Percentiles rank a stretch among this genome's conserved stretches.
Conservation (phyloP, 371 early-diverging fungal species). For the Mucor piriformis region DNA sequence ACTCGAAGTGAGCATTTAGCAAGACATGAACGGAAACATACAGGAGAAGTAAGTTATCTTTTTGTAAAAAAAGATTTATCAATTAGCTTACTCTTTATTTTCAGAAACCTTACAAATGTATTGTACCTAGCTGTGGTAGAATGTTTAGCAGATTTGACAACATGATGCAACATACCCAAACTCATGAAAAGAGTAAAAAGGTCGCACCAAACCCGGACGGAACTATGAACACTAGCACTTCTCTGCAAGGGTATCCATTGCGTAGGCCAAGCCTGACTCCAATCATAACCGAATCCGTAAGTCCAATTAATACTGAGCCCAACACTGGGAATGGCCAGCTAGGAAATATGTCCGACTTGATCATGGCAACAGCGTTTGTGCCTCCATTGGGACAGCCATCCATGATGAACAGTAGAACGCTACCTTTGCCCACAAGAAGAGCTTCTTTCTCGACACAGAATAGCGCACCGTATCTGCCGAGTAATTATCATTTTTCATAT, state of each 20-base stretch:
- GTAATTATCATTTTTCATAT: neutral
- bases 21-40: conserved; percentile 60
- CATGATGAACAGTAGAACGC: conserved; percentile 13
- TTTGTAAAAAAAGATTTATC: neutral
- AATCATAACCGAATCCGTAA: conserved; percentile 4
- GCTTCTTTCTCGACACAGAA: conserved; percentile 1
- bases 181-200: conserved; percentile 30
- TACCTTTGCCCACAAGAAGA: conserved; percentile 16
- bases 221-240: neutral
- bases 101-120: conserved; percentile 33
- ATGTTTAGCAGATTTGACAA: conserved; percentile 36
- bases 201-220: neutral
- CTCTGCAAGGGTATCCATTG: neutral
- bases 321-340: neutral
- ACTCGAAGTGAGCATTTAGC: conserved; percentile 59
- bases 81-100: neutral
- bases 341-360: neutral
- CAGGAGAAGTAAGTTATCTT: conserved; percentile 53
- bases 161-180: conserved; percentile 38
- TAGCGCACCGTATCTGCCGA: neutral
- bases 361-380: neutral
- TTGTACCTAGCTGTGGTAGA: conserved; percentile 22
- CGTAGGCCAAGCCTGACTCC: neutral
- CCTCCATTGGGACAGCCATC: conserved; percentile 7
- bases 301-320: conserved; percentile 11